Conservation (phyloP, 768 basidiomycete genomes). For the Tulasnella sp. region DNA sequence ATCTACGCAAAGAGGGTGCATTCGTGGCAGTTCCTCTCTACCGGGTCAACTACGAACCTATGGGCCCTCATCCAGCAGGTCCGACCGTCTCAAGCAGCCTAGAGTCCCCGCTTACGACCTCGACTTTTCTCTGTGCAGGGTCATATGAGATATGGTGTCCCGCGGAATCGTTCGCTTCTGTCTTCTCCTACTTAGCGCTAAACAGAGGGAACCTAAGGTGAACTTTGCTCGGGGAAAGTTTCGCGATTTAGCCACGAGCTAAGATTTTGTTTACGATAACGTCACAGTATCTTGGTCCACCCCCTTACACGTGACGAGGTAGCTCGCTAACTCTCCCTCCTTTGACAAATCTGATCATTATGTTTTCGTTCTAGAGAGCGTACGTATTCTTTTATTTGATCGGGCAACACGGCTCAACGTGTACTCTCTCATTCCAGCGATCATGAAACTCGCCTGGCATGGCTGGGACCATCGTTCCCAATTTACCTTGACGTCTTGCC, state of each 20-base stretch:
- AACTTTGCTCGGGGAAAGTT: background rate
- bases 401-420: background rate
- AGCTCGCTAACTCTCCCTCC: background rate
- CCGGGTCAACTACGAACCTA: conserved; percentile 63
- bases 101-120: background rate
- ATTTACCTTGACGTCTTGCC: conserved; percentile 60
- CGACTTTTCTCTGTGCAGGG: conserved; percentile 43
- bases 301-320: conserved; percentile 71
- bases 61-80: conserved; percentile 77
- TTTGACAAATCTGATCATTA: background rate
- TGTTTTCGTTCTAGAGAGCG: conserved; percentile 45
- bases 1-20: conserved; percentile 67
- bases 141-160: conserved; percentile 83
- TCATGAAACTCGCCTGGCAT: conserved; percentile 64
- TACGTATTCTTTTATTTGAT: conserved; percentile 37
- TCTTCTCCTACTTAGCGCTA: conserved; percentile 72
- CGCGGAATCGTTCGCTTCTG: conserved; percentile 63
- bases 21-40: conserved; percentile 76
- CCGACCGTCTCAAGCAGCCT: conserved; percentile 34
- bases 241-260: background rate
- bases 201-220: conserved; percentile 69
- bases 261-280: background rate
- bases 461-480: conserved; percentile 69
- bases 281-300: conserved; percentile 62
- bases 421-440: conserved; percentile 45